Percentiles rank a stretch among this genome's conserved stretches.
phyloP scores from a whole-genome alignment of 768 basidiomycete genomes.

The Antrodiella citrinella region DNA sequence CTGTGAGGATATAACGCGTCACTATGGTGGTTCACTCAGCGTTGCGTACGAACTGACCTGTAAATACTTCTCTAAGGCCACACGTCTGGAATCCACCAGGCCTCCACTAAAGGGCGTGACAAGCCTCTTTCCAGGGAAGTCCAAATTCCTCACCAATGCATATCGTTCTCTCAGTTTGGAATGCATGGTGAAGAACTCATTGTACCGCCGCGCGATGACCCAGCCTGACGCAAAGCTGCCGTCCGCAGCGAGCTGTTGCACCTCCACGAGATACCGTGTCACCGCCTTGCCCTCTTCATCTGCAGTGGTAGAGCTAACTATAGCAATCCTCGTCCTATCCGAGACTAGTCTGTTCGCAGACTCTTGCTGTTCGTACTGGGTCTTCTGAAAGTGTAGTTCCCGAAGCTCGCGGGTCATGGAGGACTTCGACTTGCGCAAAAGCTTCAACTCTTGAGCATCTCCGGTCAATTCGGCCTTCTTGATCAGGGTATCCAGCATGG shows the following conservation, averaged over 20 bases:
- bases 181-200: constrained; percentile 90
- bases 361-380: constrained; percentile 92
- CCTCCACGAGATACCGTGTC: constrained; percentile 85
- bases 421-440: constrained; percentile 76
- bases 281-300: constrained; percentile 90
- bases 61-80: constrained; percentile 81
- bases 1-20: too few relatives aligned
- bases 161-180: constrained; percentile 77
- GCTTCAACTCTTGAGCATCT: constrained; percentile 74
- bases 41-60: constrained; percentile 77
- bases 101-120: constrained; percentile 81
- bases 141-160: constrained; percentile 55
- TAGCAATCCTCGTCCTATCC: constrained; percentile 74
- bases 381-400: constrained; percentile 81
- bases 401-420: constrained; percentile 78
- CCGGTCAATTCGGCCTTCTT: constrained; percentile 94
- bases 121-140: constrained; percentile 91
- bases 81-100: constrained; percentile 76
- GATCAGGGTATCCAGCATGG: constrained; percentile 80
- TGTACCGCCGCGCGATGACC: constrained; percentile 91
- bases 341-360: constrained; percentile 81
- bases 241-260: constrained; percentile 79
- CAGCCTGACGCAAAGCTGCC: constrained; percentile 79
- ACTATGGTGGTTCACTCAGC: too few relatives aligned
- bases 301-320: constrained; percentile 74